Percentiles rank a stretch among this genome's conserved stretches.
phyloP scores from a whole-genome alignment of 805 yeast genomes.

The Nakazawaea wyomingensis region DNA sequence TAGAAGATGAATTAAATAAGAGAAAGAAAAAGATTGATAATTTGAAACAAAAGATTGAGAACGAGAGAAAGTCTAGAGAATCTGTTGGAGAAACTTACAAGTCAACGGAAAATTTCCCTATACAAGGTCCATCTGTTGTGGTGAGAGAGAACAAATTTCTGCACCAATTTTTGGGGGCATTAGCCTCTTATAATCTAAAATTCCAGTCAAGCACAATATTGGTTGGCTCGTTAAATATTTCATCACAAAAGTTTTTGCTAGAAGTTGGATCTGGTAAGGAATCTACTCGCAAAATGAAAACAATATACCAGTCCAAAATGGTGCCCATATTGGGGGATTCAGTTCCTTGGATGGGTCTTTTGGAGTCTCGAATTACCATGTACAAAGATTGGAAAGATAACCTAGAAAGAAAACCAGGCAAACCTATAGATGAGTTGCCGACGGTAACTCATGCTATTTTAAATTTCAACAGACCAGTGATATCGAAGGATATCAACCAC shows the following conservation, averaged over 20 bases:
- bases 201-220: background rate
- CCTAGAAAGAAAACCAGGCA: background rate
- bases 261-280: background rate
- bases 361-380: conserved; percentile 8
- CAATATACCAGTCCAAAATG: conserved; percentile 6
- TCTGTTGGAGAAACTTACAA: conserved; percentile 4
- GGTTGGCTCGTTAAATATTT: conserved; percentile 5
- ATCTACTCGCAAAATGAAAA: background rate
- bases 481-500: background rate
- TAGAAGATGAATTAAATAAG: conserved; percentile 6
- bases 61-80: conserved; percentile 1
- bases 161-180: conserved; percentile 3
- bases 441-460: conserved; percentile 6
- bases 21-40: conserved; percentile 1
- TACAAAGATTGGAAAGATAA: conserved; percentile 10
- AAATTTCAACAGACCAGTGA: conserved; percentile 7
- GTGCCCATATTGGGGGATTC: conserved; percentile 10
- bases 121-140: conserved; percentile 2
- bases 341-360: conserved; percentile 8
- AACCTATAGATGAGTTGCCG: background rate
- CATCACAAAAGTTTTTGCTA: conserved; percentile 4
- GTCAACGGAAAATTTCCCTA: background rate
- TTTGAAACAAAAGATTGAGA: background rate
- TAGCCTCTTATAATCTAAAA: conserved; percentile 1
- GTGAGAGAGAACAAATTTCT: conserved; percentile 11